Evolutionary conservation across 2,329 filamentous ascomycete genomes (phyloP).

Genomic region (Microcera coccophila): DNA sequence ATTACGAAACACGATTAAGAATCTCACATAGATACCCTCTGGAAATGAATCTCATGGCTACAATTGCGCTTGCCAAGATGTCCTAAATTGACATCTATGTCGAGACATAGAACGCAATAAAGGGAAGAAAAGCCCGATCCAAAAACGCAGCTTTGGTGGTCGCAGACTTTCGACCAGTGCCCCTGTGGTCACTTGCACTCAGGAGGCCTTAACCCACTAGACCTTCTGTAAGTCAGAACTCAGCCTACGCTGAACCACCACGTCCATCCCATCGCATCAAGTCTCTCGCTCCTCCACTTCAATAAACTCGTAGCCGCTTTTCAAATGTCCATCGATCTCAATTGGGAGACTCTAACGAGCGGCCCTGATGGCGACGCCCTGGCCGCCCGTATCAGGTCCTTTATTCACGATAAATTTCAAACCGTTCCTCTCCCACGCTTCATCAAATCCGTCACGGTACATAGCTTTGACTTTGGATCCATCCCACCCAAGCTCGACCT

Average conservation of each 20-base stretch:
- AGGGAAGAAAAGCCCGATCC: not conserved
- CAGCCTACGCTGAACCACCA: slow-evolving; percentile 1
- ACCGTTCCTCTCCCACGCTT: slow-evolving; percentile 86
- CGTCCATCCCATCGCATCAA: not conserved
- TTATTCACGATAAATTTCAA: slow-evolving; percentile 95
- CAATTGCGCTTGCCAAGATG: not conserved
- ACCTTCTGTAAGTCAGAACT: slow-evolving; percentile 4
- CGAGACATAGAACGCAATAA: too few species aligned
- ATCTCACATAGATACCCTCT: slow-evolving; percentile 16
- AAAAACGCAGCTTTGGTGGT: not conserved
- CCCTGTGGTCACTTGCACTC: slow-evolving; percentile 2
- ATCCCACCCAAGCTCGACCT: slow-evolving; percentile 82
- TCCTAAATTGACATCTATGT: too few species aligned
- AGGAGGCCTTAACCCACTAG: slow-evolving; percentile 9
- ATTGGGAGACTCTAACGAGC: slow-evolving; percentile 88
- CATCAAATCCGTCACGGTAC: slow-evolving; percentile 92
- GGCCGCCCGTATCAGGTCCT: slow-evolving; percentile 81
- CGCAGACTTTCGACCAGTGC: slow-evolving; percentile 8
- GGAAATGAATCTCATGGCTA: slow-evolving; percentile 1
- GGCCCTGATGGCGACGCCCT: slow-evolving; percentile 83
- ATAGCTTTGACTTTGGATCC: slow-evolving; percentile 87
- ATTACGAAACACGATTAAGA: not conserved
- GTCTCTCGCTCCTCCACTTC: not conserved
- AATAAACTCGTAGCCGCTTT: not conserved
- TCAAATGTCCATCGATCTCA: slow-evolving; percentile 92